Conservation (phyloP, 1,284 basidiomycete genomes). For the Irpex sp. region DNA sequence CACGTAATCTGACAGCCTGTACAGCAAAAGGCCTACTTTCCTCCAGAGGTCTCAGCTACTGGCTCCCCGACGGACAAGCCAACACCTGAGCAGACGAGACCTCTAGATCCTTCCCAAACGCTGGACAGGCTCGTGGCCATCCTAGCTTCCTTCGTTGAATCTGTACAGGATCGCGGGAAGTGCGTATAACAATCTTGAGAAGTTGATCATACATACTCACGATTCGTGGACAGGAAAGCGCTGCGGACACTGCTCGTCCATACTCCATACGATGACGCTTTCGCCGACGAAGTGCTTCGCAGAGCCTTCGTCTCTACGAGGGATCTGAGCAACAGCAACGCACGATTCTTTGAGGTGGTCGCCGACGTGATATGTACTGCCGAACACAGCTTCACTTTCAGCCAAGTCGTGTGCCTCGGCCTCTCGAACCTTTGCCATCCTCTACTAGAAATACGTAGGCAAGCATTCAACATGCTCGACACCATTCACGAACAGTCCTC, state of each 20-base stretch:
- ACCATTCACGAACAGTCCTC: constrained; percentile 63
- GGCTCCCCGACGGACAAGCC: constrained; percentile 48
- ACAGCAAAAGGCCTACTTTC: constrained; percentile 72
- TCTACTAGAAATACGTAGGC: constrained; percentile 62
- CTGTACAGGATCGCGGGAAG: constrained; percentile 58
- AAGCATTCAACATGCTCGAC: constrained; percentile 80
- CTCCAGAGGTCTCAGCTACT: constrained; percentile 57
- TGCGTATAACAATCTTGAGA: constrained; percentile 33
- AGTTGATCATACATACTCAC: constrained; percentile 14
- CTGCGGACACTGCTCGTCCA: constrained; percentile 69
- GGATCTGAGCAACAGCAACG: constrained; percentile 49
- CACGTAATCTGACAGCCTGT: constrained; percentile 1
- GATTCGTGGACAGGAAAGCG: constrained; percentile 57
- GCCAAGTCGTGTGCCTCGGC: constrained; percentile 79
- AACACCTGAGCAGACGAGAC: constrained; percentile 42
- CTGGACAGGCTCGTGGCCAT: constrained; percentile 68
- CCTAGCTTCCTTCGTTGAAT: constrained; percentile 53
- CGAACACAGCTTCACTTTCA: constrained; percentile 63
- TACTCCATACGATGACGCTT: constrained; percentile 54
- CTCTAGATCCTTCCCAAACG: constrained; percentile 48
- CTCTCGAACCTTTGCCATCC: constrained; percentile 86
- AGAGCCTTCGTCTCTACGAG: constrained; percentile 67
- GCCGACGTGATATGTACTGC: constrained; percentile 70
- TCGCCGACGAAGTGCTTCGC: constrained; percentile 70
- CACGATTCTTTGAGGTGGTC: constrained; percentile 78